These are phyloP conservation scores for Alliaria petiolata DNA, from an alignment of 345 rosid species.

Conservation along the genomic window DNA sequence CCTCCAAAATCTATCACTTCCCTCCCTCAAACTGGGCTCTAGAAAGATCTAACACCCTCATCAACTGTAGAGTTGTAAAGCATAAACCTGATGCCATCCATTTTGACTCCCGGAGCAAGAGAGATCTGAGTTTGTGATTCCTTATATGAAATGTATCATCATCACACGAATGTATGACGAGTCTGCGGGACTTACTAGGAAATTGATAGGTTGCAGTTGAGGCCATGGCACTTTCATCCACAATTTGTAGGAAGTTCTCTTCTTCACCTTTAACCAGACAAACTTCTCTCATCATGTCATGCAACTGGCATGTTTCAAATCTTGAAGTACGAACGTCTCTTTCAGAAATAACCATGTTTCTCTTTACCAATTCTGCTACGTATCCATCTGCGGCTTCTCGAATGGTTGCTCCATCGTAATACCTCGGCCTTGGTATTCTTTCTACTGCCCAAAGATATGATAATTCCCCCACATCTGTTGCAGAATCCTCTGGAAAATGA, in stretches of 20 bases:
- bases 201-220: background rate
- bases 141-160: too few species aligned
- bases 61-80: too few species aligned
- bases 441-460: background rate
- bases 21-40: too few species aligned
- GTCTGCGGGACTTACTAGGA: background rate
- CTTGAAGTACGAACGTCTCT: background rate
- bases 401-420: background rate
- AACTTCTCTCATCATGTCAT: constrained; percentile 30
- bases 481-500: background rate
- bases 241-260: constrained; percentile 28
- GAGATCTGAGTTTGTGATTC: too few species aligned
- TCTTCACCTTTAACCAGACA: background rate
- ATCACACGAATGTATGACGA: too few species aligned
- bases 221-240: background rate
- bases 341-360: constrained; percentile 32
- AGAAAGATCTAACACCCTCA: too few species aligned
- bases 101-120: too few species aligned
- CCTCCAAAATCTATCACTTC: too few species aligned
- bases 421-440: background rate
- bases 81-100: too few species aligned
- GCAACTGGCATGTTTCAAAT: constrained; percentile 3
- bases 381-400: background rate
- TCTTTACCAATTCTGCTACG: background rate
- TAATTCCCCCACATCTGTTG: background rate